Evolutionary conservation across 2,329 filamentous ascomycete genomes (phyloP).

Genomic region (Apiospora marii): DNA sequence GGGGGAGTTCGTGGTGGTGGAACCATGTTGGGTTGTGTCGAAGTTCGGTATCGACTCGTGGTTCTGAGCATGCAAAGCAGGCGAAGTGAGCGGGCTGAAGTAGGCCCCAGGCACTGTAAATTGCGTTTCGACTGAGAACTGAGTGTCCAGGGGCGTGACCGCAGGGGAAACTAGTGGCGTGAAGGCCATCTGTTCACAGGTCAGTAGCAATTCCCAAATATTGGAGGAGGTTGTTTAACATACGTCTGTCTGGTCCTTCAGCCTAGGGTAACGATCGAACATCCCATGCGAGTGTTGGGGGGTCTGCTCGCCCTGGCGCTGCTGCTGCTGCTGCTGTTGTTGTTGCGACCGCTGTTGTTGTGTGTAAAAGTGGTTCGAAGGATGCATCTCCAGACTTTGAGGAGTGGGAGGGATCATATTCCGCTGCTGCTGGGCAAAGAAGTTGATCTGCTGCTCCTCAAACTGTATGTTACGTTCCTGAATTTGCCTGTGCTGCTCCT

Average conservation of each 20-base stretch:
- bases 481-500: constrained; percentile 66
- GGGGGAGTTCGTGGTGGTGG: constrained; percentile 60
- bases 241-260: constrained; percentile 68
- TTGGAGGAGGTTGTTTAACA: constrained; percentile 28
- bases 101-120: constrained; percentile 75
- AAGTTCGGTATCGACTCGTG: constrained; percentile 54
- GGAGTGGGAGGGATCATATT: constrained; percentile 79
- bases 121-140: constrained; percentile 66
- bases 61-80: constrained; percentile 77
- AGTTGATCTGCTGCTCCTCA: constrained; percentile 54
- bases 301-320: constrained; percentile 52
- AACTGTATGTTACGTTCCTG: constrained; percentile 61
- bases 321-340: constrained; percentile 24
- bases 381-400: constrained; percentile 80
- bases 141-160: constrained; percentile 78
- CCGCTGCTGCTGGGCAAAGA: constrained; percentile 59
- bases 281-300: constrained; percentile 64
- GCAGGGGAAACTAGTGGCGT: constrained; percentile 86
- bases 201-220: constrained; percentile 29
- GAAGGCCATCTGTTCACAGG: constrained; percentile 69
- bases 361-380: constrained; percentile 66
- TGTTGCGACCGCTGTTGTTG: constrained; percentile 40
- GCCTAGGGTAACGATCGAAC: constrained; percentile 71
- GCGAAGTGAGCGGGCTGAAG: constrained; percentile 85
- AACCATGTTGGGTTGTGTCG: constrained; percentile 50